phyloP scores from a whole-genome alignment of 2,329 filamentous ascomycete genomes.

The Microsporum canis region DNA sequence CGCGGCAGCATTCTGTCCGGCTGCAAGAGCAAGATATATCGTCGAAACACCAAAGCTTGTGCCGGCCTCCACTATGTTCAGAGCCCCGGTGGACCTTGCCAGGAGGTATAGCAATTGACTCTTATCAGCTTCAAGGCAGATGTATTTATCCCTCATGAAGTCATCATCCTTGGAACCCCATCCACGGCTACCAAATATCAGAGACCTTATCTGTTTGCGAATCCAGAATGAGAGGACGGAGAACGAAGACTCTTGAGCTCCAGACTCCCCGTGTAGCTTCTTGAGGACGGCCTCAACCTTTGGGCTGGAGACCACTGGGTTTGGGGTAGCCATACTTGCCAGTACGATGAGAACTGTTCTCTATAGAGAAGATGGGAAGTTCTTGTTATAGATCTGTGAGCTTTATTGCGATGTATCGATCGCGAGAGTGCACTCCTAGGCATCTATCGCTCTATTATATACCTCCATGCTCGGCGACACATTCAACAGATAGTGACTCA shows the following conservation, averaged over 20 bases:
- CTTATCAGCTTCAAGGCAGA: conserved; percentile 50
- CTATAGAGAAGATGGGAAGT: not conserved
- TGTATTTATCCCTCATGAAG: conserved; percentile 46
- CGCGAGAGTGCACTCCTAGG: not conserved
- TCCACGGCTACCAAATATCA: conserved; percentile 1
- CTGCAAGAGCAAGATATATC: conserved; percentile 51
- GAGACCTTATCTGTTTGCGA: conserved; percentile 13
- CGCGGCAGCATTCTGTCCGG: conserved; percentile 36
- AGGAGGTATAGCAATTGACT: conserved; percentile 47
- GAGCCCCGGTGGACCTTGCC: conserved; percentile 38
- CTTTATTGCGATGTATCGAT: not conserved
- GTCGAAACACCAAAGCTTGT: conserved; percentile 53
- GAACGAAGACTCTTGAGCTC: conserved; percentile 23
- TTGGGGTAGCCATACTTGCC: conserved; percentile 11
- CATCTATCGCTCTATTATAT: not conserved
- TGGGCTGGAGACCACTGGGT: conserved; percentile 10
- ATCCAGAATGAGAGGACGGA: conserved; percentile 17
- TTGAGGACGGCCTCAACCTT: conserved; percentile 21
- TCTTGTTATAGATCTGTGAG: not conserved
- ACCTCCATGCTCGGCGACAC: not conserved
- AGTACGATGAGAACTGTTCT: not conserved
- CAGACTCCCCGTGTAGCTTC: conserved; percentile 23
- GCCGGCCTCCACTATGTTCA: conserved; percentile 47
- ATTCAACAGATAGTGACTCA: not conserved
- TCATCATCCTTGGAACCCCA: conserved; percentile 22